Evolutionary conservation across 2,329 filamentous ascomycete species (phyloP).

Genomic region (Aureobasidium pullulans): DNA sequence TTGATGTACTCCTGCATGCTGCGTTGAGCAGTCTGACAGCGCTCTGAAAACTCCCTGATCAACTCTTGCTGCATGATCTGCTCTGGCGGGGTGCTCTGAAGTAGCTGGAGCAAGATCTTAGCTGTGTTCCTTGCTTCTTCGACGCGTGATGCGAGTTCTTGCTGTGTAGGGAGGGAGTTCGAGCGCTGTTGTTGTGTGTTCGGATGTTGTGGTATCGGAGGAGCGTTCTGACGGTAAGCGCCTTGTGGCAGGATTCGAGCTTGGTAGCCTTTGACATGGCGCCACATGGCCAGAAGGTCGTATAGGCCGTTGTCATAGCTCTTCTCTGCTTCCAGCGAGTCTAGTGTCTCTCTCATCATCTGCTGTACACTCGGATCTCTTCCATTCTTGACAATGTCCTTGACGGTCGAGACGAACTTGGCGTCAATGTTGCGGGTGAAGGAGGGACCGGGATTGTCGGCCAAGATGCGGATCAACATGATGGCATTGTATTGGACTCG

Average conservation of each 20-base stretch:
- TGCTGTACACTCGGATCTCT: conserved; percentile 72
- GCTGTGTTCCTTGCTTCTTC: conserved; percentile 88
- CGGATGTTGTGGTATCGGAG: neutral
- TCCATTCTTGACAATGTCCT: conserved; percentile 64
- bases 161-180: conserved; percentile 51
- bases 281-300: conserved; percentile 77
- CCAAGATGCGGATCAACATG: conserved; percentile 87
- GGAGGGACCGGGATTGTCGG: conserved; percentile 80
- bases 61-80: conserved; percentile 81
- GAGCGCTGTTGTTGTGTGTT: conserved; percentile 31
- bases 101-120: conserved; percentile 83
- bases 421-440: conserved; percentile 89
- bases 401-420: conserved; percentile 70
- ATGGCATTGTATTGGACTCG: conserved; percentile 86
- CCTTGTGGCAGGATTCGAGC: conserved; percentile 18
- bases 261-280: conserved; percentile 62
- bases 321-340: conserved; percentile 67
- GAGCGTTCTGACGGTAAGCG: neutral
- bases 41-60: conserved; percentile 82
- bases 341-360: conserved; percentile 79
- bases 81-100: conserved; percentile 70
- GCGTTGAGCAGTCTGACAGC: conserved; percentile 71
- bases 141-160: conserved; percentile 73
- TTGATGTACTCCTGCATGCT: conserved; percentile 83
- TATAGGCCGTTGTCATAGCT: conserved; percentile 65